Base-by-base conservation (phyloP, 2,329 filamentous ascomycete species). In the Fusarium sp. region DNA sequence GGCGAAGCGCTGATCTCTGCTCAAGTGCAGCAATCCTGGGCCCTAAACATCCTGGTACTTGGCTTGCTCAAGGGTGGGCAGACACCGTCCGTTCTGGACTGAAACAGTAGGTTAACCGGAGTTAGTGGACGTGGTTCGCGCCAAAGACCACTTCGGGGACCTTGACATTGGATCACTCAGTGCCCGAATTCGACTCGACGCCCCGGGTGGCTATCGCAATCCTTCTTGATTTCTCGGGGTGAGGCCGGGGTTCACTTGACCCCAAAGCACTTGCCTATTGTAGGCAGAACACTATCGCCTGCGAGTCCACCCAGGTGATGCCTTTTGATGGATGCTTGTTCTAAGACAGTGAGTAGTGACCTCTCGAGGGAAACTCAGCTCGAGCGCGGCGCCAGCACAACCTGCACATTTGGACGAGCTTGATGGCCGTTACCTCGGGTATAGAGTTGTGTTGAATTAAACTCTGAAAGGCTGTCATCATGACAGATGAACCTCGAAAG, bases 21-120 rank as follows among this genome's bases (percentile, higher is more conserved):
- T 22, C n/a, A 3, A 45, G 67, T 64, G 71, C 71, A 73, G 62
- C 52, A 56, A 35, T 48, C 29, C 61, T 43, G 66, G 56, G 60
- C 27, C 39, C 37, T 16, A 33, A 20, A 41, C 41, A 48, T 31
- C 58, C n/a, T 48, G 58, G 41, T 61, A n/a, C 41, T 61, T 61
- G 39, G 39, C 58, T 18, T 33, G 27, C 5, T 33, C 22, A 33
- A 61, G 58, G 27, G 58, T 61, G 58, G 18, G 27, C 39, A 37
- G 33, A 39, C 48, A 9, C 20, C 27, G 18, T 31, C 27, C 27
- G 27, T 52, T 52, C 24, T 52, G 48, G 27, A 31, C 48, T 35
- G 54, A 58, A 58, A 37, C 33, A 58, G 20, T 37, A 35, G 52
- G 52, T 24, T 22, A 37, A 31, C 48, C 48, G 48, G 24, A 52